phyloP scores from a whole-genome alignment of 148 eudicot species.

The Rhododendron ferrugineum region DNA sequence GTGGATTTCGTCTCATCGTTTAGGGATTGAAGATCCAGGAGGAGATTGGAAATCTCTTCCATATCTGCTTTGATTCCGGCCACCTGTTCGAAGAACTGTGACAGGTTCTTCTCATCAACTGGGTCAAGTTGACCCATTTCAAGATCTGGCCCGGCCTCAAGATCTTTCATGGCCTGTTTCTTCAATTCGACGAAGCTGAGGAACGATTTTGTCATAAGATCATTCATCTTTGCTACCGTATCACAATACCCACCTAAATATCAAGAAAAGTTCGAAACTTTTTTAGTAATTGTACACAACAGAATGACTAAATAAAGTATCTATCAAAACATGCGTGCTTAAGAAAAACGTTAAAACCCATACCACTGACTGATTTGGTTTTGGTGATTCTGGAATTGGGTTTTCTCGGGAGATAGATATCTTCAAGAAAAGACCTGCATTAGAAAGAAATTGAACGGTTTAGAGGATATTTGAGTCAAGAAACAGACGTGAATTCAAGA shows the following conservation, averaged over 20 bases:
- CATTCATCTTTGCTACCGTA: slow-evolving; percentile 5
- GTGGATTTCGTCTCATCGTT: slow-evolving; percentile 9
- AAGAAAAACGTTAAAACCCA: background rate
- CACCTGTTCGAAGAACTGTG: slow-evolving; percentile 14
- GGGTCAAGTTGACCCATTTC: slow-evolving; percentile 16
- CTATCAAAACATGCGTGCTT: background rate
- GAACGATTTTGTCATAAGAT: slow-evolving; percentile 14
- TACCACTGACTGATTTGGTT: slow-evolving; percentile 4
- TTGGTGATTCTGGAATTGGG: background rate
- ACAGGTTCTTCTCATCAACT: slow-evolving; percentile 8
- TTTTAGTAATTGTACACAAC: background rate
- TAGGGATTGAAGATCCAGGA: slow-evolving; percentile 10
- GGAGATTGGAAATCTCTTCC: slow-evolving; percentile 15
- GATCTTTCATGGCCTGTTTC: slow-evolving; percentile 17
- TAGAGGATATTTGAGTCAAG: background rate
- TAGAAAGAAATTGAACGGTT: background rate
- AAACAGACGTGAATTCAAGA: background rate
- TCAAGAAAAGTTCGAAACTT: background rate
- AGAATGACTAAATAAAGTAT: background rate
- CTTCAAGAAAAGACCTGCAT: slow-evolving; percentile 9
- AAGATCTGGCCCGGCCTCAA: slow-evolving; percentile 12
- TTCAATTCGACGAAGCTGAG: slow-evolving; percentile 13
- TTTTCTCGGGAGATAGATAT: background rate
- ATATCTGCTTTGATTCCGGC: slow-evolving; percentile 7
- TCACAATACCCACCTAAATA: slow-evolving; percentile 7